Evolutionary conservation across 306 rosid genomes (phyloP), one percentile per base, ranked within the genome.

Genomic region (Nissolia schottii): DNA sequence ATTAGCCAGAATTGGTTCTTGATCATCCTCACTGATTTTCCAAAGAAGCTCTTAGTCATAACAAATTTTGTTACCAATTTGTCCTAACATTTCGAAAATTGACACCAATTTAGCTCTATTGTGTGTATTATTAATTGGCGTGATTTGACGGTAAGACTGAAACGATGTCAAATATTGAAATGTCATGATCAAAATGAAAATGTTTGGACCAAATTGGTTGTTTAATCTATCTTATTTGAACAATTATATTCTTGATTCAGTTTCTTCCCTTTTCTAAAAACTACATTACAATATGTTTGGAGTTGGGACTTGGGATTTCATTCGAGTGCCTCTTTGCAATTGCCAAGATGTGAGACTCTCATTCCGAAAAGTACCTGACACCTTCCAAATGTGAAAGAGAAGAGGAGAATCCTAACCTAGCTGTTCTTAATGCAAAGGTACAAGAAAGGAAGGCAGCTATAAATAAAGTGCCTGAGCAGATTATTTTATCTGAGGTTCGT

Each of bases 391-490:
- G 29, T 48, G 35, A 29, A 20, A 18, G 64, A 68, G 37, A 61
- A 73, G 23, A 32, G 18, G 22, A 2, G 18, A 71, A 73, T 43
- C 15, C 7, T 34, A 20, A 12, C 53, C 19, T 6, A 32, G 23
- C 34, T 73, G 27, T 73, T 65, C 27, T 58, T 35, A 35, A 48
- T 77, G 29, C 29, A 67, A 80, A 94, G 98, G 85, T 81, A 64
- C 87, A 83, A 79, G 96, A 78, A 78, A 90, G 81, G 89, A 91
- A 81, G 77, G 89, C 87, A 41, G 84, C 92, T 46, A 22, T 91
- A 62, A 87, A 86, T 76, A 87, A 82, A 87, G 69, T 89, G 29
- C 98, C 97, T 13, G 96, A 94, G 86, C 87, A 91, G 84, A 77
- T 84, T 79, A 87, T 94, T 77, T 50, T 94, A 66, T 67, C 87